Evolutionary conservation across 495 filamentous ascomycete species (phyloP), one percentile per base, ranked within the genome.

Genomic region (Neurospora tetraspora): DNA sequence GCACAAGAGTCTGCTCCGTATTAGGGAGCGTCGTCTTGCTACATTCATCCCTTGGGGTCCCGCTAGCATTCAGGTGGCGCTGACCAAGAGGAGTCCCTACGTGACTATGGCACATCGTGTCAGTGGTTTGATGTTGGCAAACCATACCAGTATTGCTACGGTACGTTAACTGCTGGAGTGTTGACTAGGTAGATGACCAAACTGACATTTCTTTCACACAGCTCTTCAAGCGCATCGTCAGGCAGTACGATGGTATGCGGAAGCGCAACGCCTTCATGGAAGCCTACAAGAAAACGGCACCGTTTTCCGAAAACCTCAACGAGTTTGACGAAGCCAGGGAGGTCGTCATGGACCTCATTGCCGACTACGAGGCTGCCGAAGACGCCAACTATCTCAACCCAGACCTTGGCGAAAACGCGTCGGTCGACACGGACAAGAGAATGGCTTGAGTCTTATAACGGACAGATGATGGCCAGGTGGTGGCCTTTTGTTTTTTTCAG

Each of bases 21-120:
- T 99, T 78, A 91, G 96, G 42, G 96, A 99, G 82, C 92, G 96
- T 69, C 91, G 92, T 61, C 86, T 99, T 14, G 96, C 96, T 7
- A 96, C 93, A 6, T 99, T 99, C 79, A 98, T 99, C 74, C 96
- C 96, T 18, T 99, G 96, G 96, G 96, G 96, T n/a, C 96, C 96
- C 0, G 96, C 96, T 12, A 95, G 92, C 78, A 99, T 99, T 75
- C 96, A 99, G 81, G 96, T 99, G 14, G 96, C 96, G 2, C 84
- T 98, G 59, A 98, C 96, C 5, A 97, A 97, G 86, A 94, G 96
- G 79, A 96, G 93, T 40, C 96, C 96, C 4, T 98, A 99, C 81
- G 89, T 98, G 69, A 89, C 93, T 37, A 91, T 89, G 86, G 93
- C 93, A 68, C 93, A 97, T 78, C 92, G 96, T 68, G 96, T 99